Conservation (phyloP, 768 basidiomycete genomes). For the Kwoniella dejecticola region DNA sequence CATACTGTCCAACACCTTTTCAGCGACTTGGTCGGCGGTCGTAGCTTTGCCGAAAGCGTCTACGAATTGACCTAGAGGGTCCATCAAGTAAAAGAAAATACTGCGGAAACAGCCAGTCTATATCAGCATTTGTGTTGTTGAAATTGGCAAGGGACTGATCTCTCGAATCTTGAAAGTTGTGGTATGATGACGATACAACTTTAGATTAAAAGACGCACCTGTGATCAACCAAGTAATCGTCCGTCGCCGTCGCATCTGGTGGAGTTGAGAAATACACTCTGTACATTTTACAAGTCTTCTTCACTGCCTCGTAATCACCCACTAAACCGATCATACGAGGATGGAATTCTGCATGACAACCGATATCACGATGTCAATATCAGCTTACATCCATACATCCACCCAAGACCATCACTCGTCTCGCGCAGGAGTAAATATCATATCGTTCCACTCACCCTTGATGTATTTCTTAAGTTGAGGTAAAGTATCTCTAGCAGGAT, state of each 20-base stretch:
- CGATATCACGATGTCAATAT: slow-evolving; percentile 36
- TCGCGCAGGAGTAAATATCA: too few species aligned
- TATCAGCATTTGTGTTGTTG: not conserved
- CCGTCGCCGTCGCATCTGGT: slow-evolving; percentile 67
- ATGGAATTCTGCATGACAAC: slow-evolving; percentile 73
- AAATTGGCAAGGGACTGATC: too few species aligned
- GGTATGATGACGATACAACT: too few species aligned
- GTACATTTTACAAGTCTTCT: slow-evolving; percentile 88
- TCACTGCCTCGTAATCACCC: slow-evolving; percentile 80
- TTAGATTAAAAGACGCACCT: too few species aligned
- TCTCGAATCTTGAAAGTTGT: too few species aligned
- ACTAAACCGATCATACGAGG: slow-evolving; percentile 83
- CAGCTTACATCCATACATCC: too few species aligned
- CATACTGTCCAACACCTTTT: slow-evolving; percentile 56
- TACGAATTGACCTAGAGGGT: slow-evolving; percentile 88
- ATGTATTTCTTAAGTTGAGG: slow-evolving; percentile 59
- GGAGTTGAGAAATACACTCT: slow-evolving; percentile 98
- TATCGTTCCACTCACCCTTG: slow-evolving; percentile 57
- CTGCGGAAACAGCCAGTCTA: slow-evolving; percentile 58
- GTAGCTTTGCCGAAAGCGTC: slow-evolving; percentile 92
- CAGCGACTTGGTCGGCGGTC: slow-evolving; percentile 66
- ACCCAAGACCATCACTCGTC: too few species aligned
- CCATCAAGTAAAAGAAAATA: slow-evolving; percentile 98
- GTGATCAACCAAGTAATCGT: slow-evolving; percentile 93
- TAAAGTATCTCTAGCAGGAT: slow-evolving; percentile 85